phyloP scores from a whole-genome alignment of 371 early-diverging fungal species.

The Sporodiniella umbellata region DNA sequence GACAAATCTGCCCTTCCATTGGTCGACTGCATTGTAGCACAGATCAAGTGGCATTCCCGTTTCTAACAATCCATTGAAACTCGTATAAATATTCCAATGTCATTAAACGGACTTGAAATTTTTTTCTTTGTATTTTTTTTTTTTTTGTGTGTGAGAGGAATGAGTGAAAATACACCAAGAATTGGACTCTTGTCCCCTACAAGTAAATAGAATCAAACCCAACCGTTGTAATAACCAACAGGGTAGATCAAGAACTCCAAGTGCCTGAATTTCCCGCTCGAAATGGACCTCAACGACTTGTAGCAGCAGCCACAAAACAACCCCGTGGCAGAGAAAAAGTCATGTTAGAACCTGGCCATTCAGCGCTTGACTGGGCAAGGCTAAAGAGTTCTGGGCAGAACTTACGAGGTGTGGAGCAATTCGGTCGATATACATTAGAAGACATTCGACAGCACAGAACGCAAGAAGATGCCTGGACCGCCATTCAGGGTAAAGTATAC shows the following conservation, averaged over 20 bases:
- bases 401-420: constrained; percentile 48
- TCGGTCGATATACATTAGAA: constrained; percentile 65
- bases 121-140: too few relatives aligned
- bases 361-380: constrained; percentile 92
- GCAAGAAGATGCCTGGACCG: constrained; percentile 91
- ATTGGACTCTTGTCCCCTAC: neutral
- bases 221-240: too few relatives aligned
- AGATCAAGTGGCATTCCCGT: too few relatives aligned
- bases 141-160: too few relatives aligned
- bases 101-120: too few relatives aligned
- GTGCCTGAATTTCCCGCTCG: constrained; percentile 49
- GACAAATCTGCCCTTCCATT: too few relatives aligned
- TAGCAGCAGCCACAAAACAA: constrained; percentile 45
- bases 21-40: too few relatives aligned
- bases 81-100: too few relatives aligned
- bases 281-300: constrained; percentile 49
- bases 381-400: constrained; percentile 73
- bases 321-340: constrained; percentile 72
- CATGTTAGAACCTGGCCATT: constrained; percentile 84
- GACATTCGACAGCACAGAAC: constrained; percentile 81
- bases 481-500: constrained; percentile 90
- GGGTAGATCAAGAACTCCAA: constrained; percentile 25
- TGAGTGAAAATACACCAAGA: too few relatives aligned
- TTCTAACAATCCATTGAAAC: too few relatives aligned
- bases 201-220: too few relatives aligned